phyloP scores from a whole-genome alignment of 2,329 filamentous ascomycete genomes.

The Fusarium paranaense region DNA sequence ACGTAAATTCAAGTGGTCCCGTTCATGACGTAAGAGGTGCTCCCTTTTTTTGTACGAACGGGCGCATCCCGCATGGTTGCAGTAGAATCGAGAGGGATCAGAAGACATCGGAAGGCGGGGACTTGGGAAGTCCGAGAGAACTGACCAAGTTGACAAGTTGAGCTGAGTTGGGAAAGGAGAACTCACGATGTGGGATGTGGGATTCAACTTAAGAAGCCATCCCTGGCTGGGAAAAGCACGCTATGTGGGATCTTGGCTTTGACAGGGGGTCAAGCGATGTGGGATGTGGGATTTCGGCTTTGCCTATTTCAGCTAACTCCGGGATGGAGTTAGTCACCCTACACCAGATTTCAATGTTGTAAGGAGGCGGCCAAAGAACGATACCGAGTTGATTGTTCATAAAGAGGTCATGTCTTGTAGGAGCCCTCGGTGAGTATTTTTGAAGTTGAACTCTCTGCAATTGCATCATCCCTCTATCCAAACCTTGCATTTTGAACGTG shows the following conservation, averaged over 20 bases:
- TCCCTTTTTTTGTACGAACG: neutral
- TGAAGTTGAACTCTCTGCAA: too few species aligned
- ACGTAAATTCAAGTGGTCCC: neutral
- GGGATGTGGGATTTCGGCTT: neutral
- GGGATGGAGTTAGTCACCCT: neutral
- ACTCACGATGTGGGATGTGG: neutral
- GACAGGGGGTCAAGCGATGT: neutral
- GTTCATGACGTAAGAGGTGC: neutral
- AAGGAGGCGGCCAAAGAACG: neutral
- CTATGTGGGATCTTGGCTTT: neutral
- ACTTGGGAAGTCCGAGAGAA: neutral
- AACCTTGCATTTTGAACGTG: too few species aligned
- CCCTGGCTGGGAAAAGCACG: neutral
- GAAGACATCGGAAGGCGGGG: neutral
- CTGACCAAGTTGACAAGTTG: neutral
- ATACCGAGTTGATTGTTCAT: neutral
- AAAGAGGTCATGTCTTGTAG: too few species aligned
- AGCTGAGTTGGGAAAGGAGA: neutral
- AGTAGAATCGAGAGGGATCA: neutral
- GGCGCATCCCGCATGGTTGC: neutral
- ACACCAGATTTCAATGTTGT: neutral
- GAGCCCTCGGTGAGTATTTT: too few species aligned
- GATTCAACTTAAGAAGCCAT: neutral
- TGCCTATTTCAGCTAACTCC: neutral
- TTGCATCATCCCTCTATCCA: too few species aligned